These are phyloP conservation scores for Achaetomiella virescens DNA, from an alignment of 495 filamentous ascomycete genomes.

Conservation along the genomic window DNA sequence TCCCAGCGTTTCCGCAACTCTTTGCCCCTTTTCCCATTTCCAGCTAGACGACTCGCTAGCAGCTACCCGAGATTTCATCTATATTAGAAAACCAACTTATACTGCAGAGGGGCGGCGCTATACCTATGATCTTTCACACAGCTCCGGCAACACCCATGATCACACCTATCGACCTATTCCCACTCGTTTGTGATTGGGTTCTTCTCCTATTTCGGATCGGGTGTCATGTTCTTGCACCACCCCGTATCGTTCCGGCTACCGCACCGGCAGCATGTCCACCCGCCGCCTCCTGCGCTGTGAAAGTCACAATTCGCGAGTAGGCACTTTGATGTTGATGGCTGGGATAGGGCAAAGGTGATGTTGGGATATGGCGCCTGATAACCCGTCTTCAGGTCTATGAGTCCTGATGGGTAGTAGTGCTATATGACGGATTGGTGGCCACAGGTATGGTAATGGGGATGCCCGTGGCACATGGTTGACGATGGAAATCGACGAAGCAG, in stretches of 20 bases:
- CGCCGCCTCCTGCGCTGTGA: constrained; percentile 28
- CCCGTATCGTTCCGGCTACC: constrained; percentile 35
- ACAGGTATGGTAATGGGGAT: constrained; percentile 38
- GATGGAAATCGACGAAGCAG: too few relatives aligned
- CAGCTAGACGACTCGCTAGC: too few relatives aligned
- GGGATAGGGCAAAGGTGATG: constrained; percentile 33
- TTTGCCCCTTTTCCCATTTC: too few relatives aligned
- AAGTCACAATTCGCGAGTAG: constrained; percentile 39
- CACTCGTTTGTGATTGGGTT: constrained; percentile 30
- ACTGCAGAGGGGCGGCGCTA: too few relatives aligned
- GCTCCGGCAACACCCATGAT: constrained; percentile 38
- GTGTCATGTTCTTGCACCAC: constrained; percentile 30
- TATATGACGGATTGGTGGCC: constrained; percentile 39
- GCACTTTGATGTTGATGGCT: constrained; percentile 32
- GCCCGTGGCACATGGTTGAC: constrained; percentile 39
- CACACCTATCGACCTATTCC: constrained; percentile 36
- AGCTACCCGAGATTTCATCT: too few relatives aligned
- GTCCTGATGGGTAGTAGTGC: constrained; percentile 39
- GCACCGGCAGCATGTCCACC: constrained; percentile 41
- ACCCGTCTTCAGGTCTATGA: constrained; percentile 36
- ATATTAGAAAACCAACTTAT: too few relatives aligned
- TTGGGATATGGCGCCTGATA: constrained; percentile 38
- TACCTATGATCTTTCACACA: constrained; percentile 33
- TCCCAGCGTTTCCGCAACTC: too few relatives aligned
- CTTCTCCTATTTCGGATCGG: constrained; percentile 26